These are phyloP conservation scores for Groenewaldozyma auringiensis DNA, from an alignment of 1,139 yeast genomes.

Conservation along the genomic window DNA sequence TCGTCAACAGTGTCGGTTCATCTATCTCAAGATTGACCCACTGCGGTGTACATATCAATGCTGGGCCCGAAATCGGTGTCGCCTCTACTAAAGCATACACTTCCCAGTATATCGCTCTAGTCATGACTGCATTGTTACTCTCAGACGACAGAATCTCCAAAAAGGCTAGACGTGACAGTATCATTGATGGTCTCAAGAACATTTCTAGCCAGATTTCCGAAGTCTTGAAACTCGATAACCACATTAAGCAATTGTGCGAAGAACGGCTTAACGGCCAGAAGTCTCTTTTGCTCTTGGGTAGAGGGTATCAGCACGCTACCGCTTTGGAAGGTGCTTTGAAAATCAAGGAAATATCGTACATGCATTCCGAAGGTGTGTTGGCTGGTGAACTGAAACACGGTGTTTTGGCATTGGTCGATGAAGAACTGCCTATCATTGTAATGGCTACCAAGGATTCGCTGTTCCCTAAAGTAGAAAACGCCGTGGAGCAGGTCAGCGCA, in stretches of 20 bases:
- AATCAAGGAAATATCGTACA: conserved; percentile 95
- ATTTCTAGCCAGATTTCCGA: conserved; percentile 81
- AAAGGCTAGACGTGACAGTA: conserved; percentile 68
- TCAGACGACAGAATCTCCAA: conserved; percentile 85
- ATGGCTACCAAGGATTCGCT: conserved; percentile 97
- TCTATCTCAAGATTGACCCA: conserved; percentile 92
- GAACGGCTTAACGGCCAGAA: conserved; percentile 68
- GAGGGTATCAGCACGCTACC: conserved; percentile 96
- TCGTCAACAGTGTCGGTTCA: conserved; percentile 92
- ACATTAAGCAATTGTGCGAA: conserved; percentile 70
- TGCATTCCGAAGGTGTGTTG: conserved; percentile 98
- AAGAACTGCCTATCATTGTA: conserved; percentile 85
- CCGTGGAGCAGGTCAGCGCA: conserved; percentile 94
- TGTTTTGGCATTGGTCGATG: conserved; percentile 93
- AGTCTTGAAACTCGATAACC: conserved; percentile 65
- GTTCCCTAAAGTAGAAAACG: conserved; percentile 93
- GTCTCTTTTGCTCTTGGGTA: conserved; percentile 83
- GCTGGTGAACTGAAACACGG: conserved; percentile 99
- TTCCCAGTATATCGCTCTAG: conserved; percentile 94
- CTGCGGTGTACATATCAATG: conserved; percentile 99
- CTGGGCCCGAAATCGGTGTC: conserved; percentile 99
- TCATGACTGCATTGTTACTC: conserved; percentile 90
- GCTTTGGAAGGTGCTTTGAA: conserved; percentile 98
- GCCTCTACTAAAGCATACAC: conserved; percentile 99
- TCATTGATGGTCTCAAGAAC: conserved; percentile 74